A percentile compares a stretch with the other conserved stretches of the same genome.
These are phyloP conservation scores for Xylaria cubensis DNA, from an alignment of 495 filamentous ascomycete genomes.

Conservation along the genomic window DNA sequence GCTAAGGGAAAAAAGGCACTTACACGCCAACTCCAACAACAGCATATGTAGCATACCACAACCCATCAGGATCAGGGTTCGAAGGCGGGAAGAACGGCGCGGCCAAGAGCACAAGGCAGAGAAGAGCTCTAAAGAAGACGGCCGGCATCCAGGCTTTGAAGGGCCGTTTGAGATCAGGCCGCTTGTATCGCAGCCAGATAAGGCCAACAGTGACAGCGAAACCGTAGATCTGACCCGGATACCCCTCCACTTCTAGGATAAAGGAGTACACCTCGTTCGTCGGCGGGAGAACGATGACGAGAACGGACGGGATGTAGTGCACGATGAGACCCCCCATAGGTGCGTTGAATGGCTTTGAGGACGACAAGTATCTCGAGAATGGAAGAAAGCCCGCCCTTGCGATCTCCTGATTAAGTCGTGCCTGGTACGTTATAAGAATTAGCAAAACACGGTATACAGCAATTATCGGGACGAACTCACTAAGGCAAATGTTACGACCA, in stretches of 20 bases:
- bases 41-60: slow-evolving; percentile 77
- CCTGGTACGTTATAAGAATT: slow-evolving; percentile 45
- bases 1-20: slow-evolving; percentile 42
- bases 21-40: slow-evolving; percentile 73
- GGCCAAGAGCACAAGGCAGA: slow-evolving; percentile 56
- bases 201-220: slow-evolving; percentile 67
- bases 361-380: slow-evolving; percentile 65
- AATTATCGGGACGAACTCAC: slow-evolving; percentile 43
- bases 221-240: slow-evolving; percentile 67
- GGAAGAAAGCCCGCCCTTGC: slow-evolving; percentile 68
- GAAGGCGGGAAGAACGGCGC: slow-evolving; percentile 62
- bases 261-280: slow-evolving; percentile 74
- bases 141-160: slow-evolving; percentile 71
- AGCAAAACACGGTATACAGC: neutral
- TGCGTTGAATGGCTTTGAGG: slow-evolving; percentile 70
- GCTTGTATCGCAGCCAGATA: slow-evolving; percentile 64
- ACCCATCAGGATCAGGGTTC: slow-evolving; percentile 60
- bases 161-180: slow-evolving; percentile 68
- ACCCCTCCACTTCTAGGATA: slow-evolving; percentile 75
- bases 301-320: slow-evolving; percentile 69
- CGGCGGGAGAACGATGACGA: slow-evolving; percentile 70
- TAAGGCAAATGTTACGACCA: slow-evolving; percentile 74
- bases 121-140: slow-evolving; percentile 52
- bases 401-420: slow-evolving; percentile 62
- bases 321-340: slow-evolving; percentile 71